Evolutionary conservation across 1,139 yeast species (phyloP), one percentile per base, ranked within the genome.

Genomic region (Yamadazyma triangularis): DNA sequence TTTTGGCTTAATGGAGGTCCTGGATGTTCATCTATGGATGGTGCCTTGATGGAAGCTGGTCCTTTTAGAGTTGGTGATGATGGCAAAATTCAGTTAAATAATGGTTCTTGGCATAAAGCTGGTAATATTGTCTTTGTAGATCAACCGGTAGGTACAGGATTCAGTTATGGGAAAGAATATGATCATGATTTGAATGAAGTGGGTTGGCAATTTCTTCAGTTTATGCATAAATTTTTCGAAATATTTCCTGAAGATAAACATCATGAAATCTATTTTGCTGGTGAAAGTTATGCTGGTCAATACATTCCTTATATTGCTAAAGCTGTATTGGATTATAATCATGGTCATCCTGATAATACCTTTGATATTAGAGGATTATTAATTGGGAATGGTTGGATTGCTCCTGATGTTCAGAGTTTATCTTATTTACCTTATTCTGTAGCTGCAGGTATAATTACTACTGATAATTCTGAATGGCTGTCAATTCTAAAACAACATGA

Each of bases 21-120:
- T 0, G 99, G 99, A 0, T 91, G 99, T 54, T 87, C 96, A 3
- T 87, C 96, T 0, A 79, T 91, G 93, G 98, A 91, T 57, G 99
- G 99, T 3, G 96, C 96, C 0, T 55, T 91, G 40, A 77, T 91
- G 76, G 99, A 93, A 54, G 61, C 80, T 2, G 99, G 99, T 0
- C 97, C 98, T 0, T 74, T 88, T 35, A 64, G 96, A 35, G 68
- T 88, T 13, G 57, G 64, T 38, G 43, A 56, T 0, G 53, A 70
- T 8, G 60, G 65, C 2, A 51, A 73, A 33, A 70, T 72, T 6
- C 57, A 69, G 5, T 59, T 60, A 39, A 88, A 88, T 53, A 53
- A 67, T 4, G 96, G 96, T 0, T 73, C 94, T 2, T 91, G 98
- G 98, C 80, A 82, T 53, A 76, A 81, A 38, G 68, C 75, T 27